A percentile compares a stretch with the other conserved stretches of the same genome.
These are phyloP conservation scores for Mollisia scopiformis DNA, from an alignment of 2,329 filamentous ascomycete species.

Conservation along the genomic window DNA sequence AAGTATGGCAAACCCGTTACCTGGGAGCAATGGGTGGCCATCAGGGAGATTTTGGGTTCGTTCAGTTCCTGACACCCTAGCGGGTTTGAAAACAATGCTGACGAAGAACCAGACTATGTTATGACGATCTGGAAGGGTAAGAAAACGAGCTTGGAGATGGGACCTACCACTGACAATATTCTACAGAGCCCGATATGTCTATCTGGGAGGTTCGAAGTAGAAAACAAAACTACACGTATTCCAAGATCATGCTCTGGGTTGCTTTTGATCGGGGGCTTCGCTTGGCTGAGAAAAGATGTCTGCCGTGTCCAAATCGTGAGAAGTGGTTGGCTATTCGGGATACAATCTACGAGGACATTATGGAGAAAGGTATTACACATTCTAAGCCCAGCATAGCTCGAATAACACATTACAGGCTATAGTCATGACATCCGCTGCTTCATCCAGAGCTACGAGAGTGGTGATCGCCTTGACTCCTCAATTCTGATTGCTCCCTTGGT, in stretches of 20 bases:
- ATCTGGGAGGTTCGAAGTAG: slow-evolving; percentile 81
- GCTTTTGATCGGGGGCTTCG: slow-evolving; percentile 76
- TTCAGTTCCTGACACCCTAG: not conserved
- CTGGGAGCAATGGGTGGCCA: slow-evolving; percentile 75
- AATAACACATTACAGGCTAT: slow-evolving; percentile 53
- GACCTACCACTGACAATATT: slow-evolving; percentile 13
- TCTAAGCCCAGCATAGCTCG: not conserved
- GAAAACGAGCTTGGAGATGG: slow-evolving; percentile 1
- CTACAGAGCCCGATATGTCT: slow-evolving; percentile 71
- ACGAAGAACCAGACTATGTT: slow-evolving; percentile 59
- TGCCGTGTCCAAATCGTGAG: slow-evolving; percentile 71
- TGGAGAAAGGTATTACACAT: slow-evolving; percentile 60
- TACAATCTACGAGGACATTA: slow-evolving; percentile 72
- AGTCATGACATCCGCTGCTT: slow-evolving; percentile 71
- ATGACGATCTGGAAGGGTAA: slow-evolving; percentile 65
- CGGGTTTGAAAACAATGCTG: slow-evolving; percentile 16
- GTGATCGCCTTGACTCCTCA: slow-evolving; percentile 71
- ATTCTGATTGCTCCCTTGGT: slow-evolving; percentile 78
- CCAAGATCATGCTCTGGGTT: slow-evolving; percentile 85
- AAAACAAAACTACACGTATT: slow-evolving; percentile 79
- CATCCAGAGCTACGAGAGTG: slow-evolving; percentile 75
- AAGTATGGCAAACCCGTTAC: slow-evolving; percentile 77
- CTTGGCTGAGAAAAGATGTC: slow-evolving; percentile 73
- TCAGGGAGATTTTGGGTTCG: slow-evolving; percentile 66
- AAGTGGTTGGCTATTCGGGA: slow-evolving; percentile 71